Conservation (phyloP, 2,329 filamentous ascomycete species). For the Scorias spongiosa region DNA sequence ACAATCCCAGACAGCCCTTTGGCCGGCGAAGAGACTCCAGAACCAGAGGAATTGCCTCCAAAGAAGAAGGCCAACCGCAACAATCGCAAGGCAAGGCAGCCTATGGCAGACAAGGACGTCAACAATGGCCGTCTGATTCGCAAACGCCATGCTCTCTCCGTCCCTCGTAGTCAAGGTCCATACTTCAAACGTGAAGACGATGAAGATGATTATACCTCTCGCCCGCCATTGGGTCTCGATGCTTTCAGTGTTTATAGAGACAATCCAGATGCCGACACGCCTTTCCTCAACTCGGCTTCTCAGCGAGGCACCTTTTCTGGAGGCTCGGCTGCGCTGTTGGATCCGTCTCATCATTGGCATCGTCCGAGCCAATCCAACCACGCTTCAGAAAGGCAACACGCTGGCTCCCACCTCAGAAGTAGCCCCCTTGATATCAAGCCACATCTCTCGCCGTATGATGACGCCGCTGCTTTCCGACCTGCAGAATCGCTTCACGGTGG, state of each 20-base stretch:
- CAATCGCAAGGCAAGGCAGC: constrained; percentile 1
- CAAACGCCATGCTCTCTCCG: constrained; percentile 4
- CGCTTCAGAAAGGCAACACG: constrained; percentile 11
- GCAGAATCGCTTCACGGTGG: background rate
- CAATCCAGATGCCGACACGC: constrained; percentile 1
- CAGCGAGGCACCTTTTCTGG: too few relatives aligned
- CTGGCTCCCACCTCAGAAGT: background rate
- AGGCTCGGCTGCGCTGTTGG: too few relatives aligned
- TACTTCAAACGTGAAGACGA: constrained; percentile 17
- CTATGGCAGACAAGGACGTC: constrained; percentile 14
- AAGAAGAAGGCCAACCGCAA: constrained; percentile 4
- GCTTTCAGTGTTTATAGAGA: constrained; percentile 2
- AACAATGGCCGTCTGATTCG: constrained; percentile 12
- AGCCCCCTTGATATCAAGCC: background rate
- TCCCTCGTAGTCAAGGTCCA: constrained; percentile 8
- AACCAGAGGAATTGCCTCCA: constrained; percentile 10
- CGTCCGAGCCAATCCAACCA: constrained; percentile 13
- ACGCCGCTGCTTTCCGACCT: background rate
- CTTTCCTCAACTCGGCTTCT: too few relatives aligned
- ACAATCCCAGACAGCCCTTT: constrained; percentile 19
- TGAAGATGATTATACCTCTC: constrained; percentile 12
- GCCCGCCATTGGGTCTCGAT: background rate
- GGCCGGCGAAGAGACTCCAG: constrained; percentile 18
- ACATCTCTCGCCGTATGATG: background rate
- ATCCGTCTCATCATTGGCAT: too few relatives aligned